phyloP scores from a whole-genome alignment of 2,329 filamentous ascomycete species.

The Xylaria sp. region DNA sequence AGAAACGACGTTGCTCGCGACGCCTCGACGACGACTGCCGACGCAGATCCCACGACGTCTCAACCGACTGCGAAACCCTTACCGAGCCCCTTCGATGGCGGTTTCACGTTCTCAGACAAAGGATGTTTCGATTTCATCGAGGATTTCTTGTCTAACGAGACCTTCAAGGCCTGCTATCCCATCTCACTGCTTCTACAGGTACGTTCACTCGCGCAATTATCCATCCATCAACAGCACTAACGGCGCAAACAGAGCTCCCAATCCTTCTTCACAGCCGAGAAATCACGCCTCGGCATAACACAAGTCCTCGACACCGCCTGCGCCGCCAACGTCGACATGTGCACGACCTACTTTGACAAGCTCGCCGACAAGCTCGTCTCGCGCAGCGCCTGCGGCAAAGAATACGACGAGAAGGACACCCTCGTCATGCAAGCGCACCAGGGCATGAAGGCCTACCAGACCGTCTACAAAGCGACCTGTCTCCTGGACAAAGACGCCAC shows the following conservation, averaged over 20 bases:
- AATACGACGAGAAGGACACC: slow-evolving; percentile 62
- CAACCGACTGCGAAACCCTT: slow-evolving; percentile 39
- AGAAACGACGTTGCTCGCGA: slow-evolving; percentile 33
- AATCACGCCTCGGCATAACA: slow-evolving; percentile 66
- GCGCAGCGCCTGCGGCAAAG: slow-evolving; percentile 61
- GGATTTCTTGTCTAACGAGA: slow-evolving; percentile 57
- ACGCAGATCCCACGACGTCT: slow-evolving; percentile 23
- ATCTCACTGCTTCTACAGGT: slow-evolving; percentile 80
- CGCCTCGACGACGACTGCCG: slow-evolving; percentile 28
- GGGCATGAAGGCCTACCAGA: slow-evolving; percentile 70
- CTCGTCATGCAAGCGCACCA: slow-evolving; percentile 68
- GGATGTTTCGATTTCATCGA: slow-evolving; percentile 65
- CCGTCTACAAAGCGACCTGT: slow-evolving; percentile 76
- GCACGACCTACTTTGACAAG: slow-evolving; percentile 57
- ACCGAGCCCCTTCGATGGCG: slow-evolving; percentile 63
- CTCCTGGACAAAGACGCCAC: slow-evolving; percentile 59
- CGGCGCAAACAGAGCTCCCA: slow-evolving; percentile 60
- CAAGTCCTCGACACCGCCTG: slow-evolving; percentile 76
- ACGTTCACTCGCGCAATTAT: slow-evolving; percentile 28
- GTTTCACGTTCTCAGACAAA: slow-evolving; percentile 55
- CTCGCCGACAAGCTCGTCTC: slow-evolving; percentile 62
- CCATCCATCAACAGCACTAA: slow-evolving; percentile 3
- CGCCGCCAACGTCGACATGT: slow-evolving; percentile 58
- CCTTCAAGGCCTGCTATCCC: slow-evolving; percentile 71
- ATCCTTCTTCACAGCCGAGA: slow-evolving; percentile 75